Evolutionary conservation across 169 alveolate genomes (phyloP), one percentile per base, ranked within the genome.

Genomic region (Plasmodium ovale): DNA sequence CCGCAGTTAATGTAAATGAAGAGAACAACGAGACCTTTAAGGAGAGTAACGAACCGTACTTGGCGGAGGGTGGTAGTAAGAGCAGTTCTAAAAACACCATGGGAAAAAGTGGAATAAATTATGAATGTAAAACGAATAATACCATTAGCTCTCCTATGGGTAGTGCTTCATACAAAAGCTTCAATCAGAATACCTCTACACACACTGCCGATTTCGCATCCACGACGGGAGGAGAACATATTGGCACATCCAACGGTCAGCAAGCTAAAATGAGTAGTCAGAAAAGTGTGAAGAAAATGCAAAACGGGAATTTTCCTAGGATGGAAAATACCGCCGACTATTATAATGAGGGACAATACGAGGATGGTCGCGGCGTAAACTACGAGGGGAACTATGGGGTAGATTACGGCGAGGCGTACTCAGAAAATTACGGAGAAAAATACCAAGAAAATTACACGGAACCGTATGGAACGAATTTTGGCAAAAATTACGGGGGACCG

Each of bases 61-160:
- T n/a, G n/a, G n/a, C n/a, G n/a, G n/a, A n/a, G n/a, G n/a, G n/a
- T n/a, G n/a, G n/a, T n/a, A n/a, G 2, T 35, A 67, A 67, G 39
- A 53, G 56, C 3, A 53, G 31, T 37, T n/a, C 31, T n/a, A 72
- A 72, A 31, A 72, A 54, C 35, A n/a, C 35, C 19, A 10, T 56
- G 19, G 35, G 31, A 16, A 58, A 54, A 21, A 21, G 56, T 54
- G n/a, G 10, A 44, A 44, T 14, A 12, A 44, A 44, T 3, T 19
- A 44, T 12, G 54, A 27, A 12, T 44, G 29, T 39, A 71, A 71
- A 71, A 71, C 33, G 49, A 71, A 6, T 23, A 71, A 49, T n/a
- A n/a, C n/a, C n/a, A n/a, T n/a, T n/a, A n/a, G n/a, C n/a, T n/a
- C n/a, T n/a, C n/a, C n/a, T n/a, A n/a, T n/a, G n/a, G n/a, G n/a